Base-by-base conservation (phyloP, 768 basidiomycete species). In the Pilatotrama ljubarskyi region DNA sequence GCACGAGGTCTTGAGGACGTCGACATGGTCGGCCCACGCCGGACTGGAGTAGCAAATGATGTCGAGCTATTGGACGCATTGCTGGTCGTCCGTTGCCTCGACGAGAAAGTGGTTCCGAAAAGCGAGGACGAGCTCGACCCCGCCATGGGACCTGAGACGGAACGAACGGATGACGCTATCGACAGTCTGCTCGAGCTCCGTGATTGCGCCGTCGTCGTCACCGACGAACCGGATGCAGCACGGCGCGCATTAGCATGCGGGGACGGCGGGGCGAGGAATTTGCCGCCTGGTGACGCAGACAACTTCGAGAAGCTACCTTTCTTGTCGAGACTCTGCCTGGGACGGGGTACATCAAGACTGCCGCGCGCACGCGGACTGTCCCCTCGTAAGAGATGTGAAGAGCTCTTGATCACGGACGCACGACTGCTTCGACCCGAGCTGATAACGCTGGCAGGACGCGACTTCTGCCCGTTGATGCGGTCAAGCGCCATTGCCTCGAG, bases 401-500 rank as follows among this genome's bases (percentile, higher is more conserved):
- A 29, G 66, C 55, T 52, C 43, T 55, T 46, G 64, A 50, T 53
- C 11, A 65, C 66, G 32, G 87, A 86, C 8, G 77, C 73, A 57
- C 80, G 79, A 67, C 84, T 88, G 59, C 77, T 81, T 51, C 84
- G 77, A 38, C 84, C 82, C 44, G 87, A 90, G 69, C 87, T 88
- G 63, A 84, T 72, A 14, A 78, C 79, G 69, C 91, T 92, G 10
- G 75, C 71, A 9, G 91, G 83, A 26, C 90, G 79, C 46, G 90
- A 89, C 64, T 80, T 85, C 63, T 74, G 81, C 13, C 83, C 85
- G 35, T 70, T 74, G 14, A 91, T 73, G 38, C 82, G 81, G 61
- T 94, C 92, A 44, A 78, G 79, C 37, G 80, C 85, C 92, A 95
- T 94, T 18, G 91, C 90, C 64, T 86, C 82, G 41, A 95, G 75